A percentile compares a stretch with the other conserved stretches of the same genome.
Evolutionary conservation across 140 eudicot genomes (phyloP).

Genomic region (Eryngium alpinum): DNA sequence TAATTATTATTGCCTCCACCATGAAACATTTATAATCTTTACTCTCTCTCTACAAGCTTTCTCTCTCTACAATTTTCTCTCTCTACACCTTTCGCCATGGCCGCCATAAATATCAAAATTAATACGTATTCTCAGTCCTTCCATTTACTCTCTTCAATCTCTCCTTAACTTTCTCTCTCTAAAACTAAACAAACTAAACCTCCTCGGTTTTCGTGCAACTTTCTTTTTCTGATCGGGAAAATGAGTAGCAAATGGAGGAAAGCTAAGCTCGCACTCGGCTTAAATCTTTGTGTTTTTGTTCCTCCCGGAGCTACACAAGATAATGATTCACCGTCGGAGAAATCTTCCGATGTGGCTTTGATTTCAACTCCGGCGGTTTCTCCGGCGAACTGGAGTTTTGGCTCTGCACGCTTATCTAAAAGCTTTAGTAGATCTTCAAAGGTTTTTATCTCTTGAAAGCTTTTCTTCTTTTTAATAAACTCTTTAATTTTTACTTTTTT

Average conservation of each 20-base stretch:
- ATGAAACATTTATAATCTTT: too few species aligned
- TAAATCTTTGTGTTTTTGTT: slow-evolving; percentile 9
- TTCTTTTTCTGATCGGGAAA: background rate
- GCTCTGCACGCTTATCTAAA: slow-evolving; percentile 6
- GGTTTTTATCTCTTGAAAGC: background rate
- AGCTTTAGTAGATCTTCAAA: slow-evolving; percentile 17
- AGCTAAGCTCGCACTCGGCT: slow-evolving; percentile 15
- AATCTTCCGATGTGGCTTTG: slow-evolving; percentile 5
- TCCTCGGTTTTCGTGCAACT: too few species aligned
- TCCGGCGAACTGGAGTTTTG: background rate
- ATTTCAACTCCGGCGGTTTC: slow-evolving; percentile 6
- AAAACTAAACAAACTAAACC: too few species aligned
- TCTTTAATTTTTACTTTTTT: background rate
- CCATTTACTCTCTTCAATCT: too few species aligned
- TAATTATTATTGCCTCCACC: too few species aligned
- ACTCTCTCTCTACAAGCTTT: too few species aligned
- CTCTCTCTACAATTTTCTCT: too few species aligned
- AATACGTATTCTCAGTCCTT: too few species aligned
- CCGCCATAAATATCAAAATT: too few species aligned
- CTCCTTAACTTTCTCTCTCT: too few species aligned
- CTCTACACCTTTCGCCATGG: too few species aligned
- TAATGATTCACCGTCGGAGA: slow-evolving; percentile 3
- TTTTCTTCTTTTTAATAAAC: background rate
- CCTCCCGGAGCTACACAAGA: slow-evolving; percentile 5
- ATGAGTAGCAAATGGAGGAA: slow-evolving; percentile 18